phyloP scores from a whole-genome alignment of 306 rosid genomes.

The Casuarina equisetifolia region DNA sequence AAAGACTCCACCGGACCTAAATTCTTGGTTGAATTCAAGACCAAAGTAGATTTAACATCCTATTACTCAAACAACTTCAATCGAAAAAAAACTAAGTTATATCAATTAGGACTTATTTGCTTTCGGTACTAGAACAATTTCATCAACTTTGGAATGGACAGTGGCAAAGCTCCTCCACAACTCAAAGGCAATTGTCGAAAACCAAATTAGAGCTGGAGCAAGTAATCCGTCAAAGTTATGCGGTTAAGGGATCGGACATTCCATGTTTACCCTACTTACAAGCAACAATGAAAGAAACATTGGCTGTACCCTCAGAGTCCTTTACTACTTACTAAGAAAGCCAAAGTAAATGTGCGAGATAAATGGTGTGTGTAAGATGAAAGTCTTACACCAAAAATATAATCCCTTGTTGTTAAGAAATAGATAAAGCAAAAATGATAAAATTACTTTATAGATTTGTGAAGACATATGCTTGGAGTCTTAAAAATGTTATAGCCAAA shows the following conservation, averaged over 20 bases:
- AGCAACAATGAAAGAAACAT: constrained; percentile 33
- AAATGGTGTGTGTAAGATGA: too few species aligned
- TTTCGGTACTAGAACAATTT: constrained; percentile 29
- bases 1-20: too few species aligned
- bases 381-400: too few species aligned
- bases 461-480: too few species aligned
- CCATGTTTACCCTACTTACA: constrained; percentile 29
- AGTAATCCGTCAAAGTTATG: constrained; percentile 19
- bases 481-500: too few species aligned
- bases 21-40: too few species aligned
- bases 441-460: too few species aligned
- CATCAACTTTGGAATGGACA: constrained; percentile 32
- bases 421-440: too few species aligned
- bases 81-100: too few species aligned
- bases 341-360: constrained; percentile 8
- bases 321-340: constrained; percentile 19
- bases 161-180: constrained; percentile 28
- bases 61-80: too few species aligned
- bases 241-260: constrained; percentile 23
- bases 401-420: too few species aligned
- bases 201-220: constrained; percentile 23
- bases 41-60: too few species aligned
- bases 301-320: constrained; percentile 25
- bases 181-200: constrained; percentile 15
- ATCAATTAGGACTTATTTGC: constrained; percentile 11